Conservation (phyloP, 2,329 filamentous ascomycete genomes). For the Sporothrix humicola region DNA sequence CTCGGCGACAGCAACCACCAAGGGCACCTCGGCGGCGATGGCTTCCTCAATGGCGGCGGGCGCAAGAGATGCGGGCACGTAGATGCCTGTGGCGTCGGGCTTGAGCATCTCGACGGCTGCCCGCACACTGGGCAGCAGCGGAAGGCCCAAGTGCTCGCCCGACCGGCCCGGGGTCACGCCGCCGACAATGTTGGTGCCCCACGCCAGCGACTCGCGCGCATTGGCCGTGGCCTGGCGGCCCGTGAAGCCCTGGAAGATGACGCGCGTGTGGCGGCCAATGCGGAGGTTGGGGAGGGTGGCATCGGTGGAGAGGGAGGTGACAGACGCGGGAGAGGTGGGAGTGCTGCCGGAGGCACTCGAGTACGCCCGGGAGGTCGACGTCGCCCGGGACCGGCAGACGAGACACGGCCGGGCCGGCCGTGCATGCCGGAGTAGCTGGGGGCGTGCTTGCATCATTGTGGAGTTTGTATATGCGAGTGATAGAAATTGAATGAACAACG, state of each 20-base stretch:
- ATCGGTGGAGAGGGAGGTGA: slow-evolving; percentile 41
- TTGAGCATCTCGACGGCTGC: slow-evolving; percentile 72
- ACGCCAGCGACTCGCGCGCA: slow-evolving; percentile 75
- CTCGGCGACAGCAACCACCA: slow-evolving; percentile 80
- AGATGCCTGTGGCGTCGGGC: slow-evolving; percentile 79
- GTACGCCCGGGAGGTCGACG: background rate
- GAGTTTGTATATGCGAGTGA: background rate
- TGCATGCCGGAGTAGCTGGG: slow-evolving; percentile 20
- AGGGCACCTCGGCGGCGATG: slow-evolving; percentile 76
- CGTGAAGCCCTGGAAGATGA: slow-evolving; percentile 53
- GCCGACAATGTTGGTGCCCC: slow-evolving; percentile 80
- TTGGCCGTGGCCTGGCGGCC: slow-evolving; percentile 70
- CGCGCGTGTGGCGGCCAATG: slow-evolving; percentile 49
- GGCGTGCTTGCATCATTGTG: slow-evolving; percentile 27
- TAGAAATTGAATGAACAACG: background rate
- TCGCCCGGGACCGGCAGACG: background rate
- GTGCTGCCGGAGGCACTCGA: background rate
- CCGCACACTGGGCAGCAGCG: slow-evolving; percentile 71
- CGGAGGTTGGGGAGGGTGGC: slow-evolving; percentile 48
- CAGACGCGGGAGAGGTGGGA: background rate
- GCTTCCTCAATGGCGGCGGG: slow-evolving; percentile 77
- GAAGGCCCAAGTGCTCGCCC: slow-evolving; percentile 67
- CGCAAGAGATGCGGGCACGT: slow-evolving; percentile 77
- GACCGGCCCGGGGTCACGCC: slow-evolving; percentile 69
- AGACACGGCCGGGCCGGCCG: slow-evolving; percentile 13